Conservation (phyloP, 345 rosid species). For the Sapria himalayana region DNA sequence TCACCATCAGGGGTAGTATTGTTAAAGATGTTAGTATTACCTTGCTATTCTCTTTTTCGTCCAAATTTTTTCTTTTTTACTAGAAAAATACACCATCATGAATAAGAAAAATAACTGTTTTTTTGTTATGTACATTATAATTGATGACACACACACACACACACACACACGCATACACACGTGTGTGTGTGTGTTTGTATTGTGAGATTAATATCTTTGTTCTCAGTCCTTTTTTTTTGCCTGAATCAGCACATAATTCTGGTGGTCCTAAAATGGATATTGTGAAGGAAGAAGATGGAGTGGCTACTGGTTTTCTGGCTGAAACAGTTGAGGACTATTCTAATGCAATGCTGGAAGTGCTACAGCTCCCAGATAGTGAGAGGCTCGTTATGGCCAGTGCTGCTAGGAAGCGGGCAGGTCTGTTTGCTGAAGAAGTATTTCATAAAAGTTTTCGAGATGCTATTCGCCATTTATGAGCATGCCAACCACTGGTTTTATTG, state of each 20-base stretch:
- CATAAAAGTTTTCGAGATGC: conserved; percentile 51
- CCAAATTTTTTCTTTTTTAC: conserved; percentile 2
- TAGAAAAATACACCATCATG: neutral
- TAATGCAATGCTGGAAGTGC: conserved; percentile 37
- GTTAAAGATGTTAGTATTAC: too few relatives aligned
- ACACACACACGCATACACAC: too few relatives aligned
- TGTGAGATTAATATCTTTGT: neutral
- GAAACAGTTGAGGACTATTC: conserved; percentile 49
- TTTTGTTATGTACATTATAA: neutral
- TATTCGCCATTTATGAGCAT: too few relatives aligned
- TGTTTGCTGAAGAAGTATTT: conserved; percentile 62
- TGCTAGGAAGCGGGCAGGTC: conserved; percentile 47
- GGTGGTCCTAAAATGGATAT: conserved; percentile 96
- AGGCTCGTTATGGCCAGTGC: conserved; percentile 57
- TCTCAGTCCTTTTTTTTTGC: conserved; percentile 1
- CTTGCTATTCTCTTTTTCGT: too few relatives aligned
- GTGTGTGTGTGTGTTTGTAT: too few relatives aligned
- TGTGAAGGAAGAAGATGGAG: conserved; percentile 67
- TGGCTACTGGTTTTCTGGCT: conserved; percentile 73
- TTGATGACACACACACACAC: too few relatives aligned
- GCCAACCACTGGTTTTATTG: too few relatives aligned
- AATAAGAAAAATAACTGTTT: neutral
- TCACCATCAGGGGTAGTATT: too few relatives aligned
- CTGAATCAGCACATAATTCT: conserved; percentile 57
- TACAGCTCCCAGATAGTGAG: conserved; percentile 39